Evolutionary conservation across 345 rosid species (phyloP).

Genomic region (Zanthoxylum bungeanum): DNA sequence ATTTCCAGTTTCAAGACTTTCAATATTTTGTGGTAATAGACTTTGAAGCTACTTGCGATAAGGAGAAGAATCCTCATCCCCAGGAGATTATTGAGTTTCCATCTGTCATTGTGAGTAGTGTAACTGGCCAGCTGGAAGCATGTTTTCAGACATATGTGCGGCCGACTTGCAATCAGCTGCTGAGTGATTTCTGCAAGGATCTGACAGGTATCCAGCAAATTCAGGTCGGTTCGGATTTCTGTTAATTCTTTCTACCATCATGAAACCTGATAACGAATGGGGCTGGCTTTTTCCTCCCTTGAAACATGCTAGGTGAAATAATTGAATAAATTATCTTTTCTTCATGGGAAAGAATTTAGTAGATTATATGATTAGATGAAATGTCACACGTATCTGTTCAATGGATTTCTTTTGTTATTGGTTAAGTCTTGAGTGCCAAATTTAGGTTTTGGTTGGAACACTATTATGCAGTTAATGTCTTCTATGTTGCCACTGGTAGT

Average conservation of each 20-base stretch:
- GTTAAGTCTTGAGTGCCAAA: neutral
- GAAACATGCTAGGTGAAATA: neutral
- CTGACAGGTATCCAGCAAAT: slow-evolving; percentile 56
- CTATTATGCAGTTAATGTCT: neutral
- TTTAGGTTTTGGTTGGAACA: neutral
- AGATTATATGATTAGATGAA: neutral
- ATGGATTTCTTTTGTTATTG: neutral
- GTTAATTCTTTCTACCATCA: neutral
- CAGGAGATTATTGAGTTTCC: slow-evolving; percentile 64
- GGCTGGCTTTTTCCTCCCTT: too few relatives aligned
- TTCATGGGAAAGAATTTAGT: neutral
- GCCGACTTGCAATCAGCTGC: slow-evolving; percentile 43
- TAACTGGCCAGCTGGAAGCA: slow-evolving; percentile 48
- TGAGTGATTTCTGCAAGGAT: slow-evolving; percentile 60
- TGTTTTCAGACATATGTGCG: slow-evolving; percentile 54
- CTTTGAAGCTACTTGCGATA: slow-evolving; percentile 61
- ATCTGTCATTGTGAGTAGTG: slow-evolving; percentile 47
- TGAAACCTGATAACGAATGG: neutral
- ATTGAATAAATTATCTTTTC: neutral
- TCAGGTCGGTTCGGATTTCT: slow-evolving; percentile 29
- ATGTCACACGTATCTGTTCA: neutral
- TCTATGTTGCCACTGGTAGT: neutral
- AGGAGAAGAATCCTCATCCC: slow-evolving; percentile 45
- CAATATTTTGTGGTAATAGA: slow-evolving; percentile 54
- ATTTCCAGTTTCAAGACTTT: slow-evolving; percentile 22